phyloP scores from a whole-genome alignment of 176 grass and related monocot genomes.

The Aechmea fasciata region DNA sequence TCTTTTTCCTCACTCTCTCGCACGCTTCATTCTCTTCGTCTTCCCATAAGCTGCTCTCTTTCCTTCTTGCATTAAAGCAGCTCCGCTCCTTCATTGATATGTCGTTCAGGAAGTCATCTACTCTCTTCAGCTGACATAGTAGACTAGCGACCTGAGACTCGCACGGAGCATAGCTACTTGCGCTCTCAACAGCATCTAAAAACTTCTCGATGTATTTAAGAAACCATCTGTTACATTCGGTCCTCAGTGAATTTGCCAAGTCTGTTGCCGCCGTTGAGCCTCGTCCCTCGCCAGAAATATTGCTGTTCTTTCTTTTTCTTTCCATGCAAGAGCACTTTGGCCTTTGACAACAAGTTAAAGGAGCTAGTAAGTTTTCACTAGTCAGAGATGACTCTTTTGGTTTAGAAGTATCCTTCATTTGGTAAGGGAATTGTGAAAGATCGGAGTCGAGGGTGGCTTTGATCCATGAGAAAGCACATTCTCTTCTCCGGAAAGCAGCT shows the following conservation, averaged over 20 bases:
- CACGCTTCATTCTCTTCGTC: slow-evolving; percentile 69
- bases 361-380: slow-evolving; percentile 23
- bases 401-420: slow-evolving; percentile 27
- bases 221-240: slow-evolving; percentile 62
- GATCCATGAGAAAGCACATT: slow-evolving; percentile 63
- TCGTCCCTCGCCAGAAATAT: slow-evolving; percentile 31
- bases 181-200: slow-evolving; percentile 41
- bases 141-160: slow-evolving; percentile 44
- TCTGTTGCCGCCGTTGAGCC: slow-evolving; percentile 26
- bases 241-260: slow-evolving; percentile 30
- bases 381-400: slow-evolving; percentile 2
- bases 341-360: slow-evolving; percentile 32
- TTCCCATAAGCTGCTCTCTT: slow-evolving; percentile 36
- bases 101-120: slow-evolving; percentile 78
- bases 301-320: slow-evolving; percentile 16
- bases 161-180: slow-evolving; percentile 5
- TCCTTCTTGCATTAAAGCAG: slow-evolving; percentile 24
- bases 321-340: slow-evolving; percentile 34
- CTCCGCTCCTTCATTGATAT: slow-evolving; percentile 32
- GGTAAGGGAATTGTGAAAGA: slow-evolving; percentile 35
- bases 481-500: slow-evolving; percentile 50
- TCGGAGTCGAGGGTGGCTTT: slow-evolving; percentile 59
- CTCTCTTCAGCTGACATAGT: slow-evolving; percentile 70
- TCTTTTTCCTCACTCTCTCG: slow-evolving; percentile 63
- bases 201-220: slow-evolving; percentile 77